phyloP scores from a whole-genome alignment of 805 yeast genomes.

The Zygotorulaspora florentina region DNA sequence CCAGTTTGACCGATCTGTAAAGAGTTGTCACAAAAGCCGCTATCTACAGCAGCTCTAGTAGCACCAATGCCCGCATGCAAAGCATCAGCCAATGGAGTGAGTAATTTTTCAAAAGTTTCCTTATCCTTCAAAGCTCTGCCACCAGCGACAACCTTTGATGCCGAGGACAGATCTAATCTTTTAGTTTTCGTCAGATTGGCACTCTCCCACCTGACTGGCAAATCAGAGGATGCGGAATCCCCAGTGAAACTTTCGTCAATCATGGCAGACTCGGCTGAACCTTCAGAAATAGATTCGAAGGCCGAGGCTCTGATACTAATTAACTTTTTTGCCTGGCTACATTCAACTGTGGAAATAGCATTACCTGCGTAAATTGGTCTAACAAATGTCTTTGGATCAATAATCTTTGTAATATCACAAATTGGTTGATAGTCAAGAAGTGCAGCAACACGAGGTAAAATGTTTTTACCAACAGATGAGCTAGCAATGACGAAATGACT shows the following conservation, averaged over 20 bases:
- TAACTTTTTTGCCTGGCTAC: constrained; percentile 60
- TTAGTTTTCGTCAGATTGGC: constrained; percentile 69
- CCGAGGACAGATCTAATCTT: constrained; percentile 88
- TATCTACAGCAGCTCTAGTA: constrained; percentile 95
- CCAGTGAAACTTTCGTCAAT: constrained; percentile 45
- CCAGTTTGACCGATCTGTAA: constrained; percentile 98
- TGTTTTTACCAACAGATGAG: constrained; percentile 81
- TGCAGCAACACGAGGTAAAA: constrained; percentile 85
- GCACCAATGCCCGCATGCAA: constrained; percentile 95
- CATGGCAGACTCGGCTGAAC: constrained; percentile 36
- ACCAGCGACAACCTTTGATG: constrained; percentile 78
- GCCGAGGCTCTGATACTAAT: constrained; percentile 84
- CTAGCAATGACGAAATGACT: constrained; percentile 78
- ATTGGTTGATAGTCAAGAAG: constrained; percentile 81
- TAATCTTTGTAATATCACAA: constrained; percentile 71
- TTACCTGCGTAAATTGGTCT: constrained; percentile 98
- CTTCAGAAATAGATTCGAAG: constrained; percentile 48
- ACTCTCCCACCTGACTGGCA: constrained; percentile 59
- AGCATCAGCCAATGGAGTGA: constrained; percentile 80
- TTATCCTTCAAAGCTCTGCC: constrained; percentile 92
- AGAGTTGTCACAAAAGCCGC: constrained; percentile 93
- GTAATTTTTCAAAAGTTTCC: constrained; percentile 72
- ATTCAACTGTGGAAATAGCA: constrained; percentile 75
- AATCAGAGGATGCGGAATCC: constrained; percentile 33
- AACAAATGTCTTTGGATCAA: constrained; percentile 64